Evolutionary conservation across 768 basidiomycete genomes (phyloP), one percentile per base, ranked within the genome.

Genomic region (Clitopilus hobsonii): DNA sequence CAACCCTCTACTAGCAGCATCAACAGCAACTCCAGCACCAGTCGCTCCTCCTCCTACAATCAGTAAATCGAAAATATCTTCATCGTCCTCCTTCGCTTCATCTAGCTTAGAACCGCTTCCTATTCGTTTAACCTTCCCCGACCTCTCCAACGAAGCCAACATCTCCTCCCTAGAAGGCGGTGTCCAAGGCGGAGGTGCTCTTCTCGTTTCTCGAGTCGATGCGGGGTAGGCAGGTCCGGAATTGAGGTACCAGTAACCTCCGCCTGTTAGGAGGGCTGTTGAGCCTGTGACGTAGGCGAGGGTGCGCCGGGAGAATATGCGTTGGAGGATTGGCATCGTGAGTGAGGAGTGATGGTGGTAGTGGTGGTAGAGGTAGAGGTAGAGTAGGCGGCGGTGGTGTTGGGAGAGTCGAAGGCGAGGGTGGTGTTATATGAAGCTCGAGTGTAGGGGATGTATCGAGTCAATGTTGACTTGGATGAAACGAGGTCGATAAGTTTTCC

Each of bases 41-140:
- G 94, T 98, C 4, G 96, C 96, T 18, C 96, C 96, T 32, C 96
- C 95, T 24, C 95, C 96, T 27, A 98, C 85, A 60, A 98, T 74
- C 49, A 95, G 71, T 25, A 94, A 63, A 69, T 95, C 93, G 58
- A 91, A 91, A 50, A 82, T 80, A 13, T 83, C 78, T 18, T 78
- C 75, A 1, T 73, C 74, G 1, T 67, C 57, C 6, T 59, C 54
- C 0, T 49, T 16, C 30, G 7, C 30, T 32, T 32, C 30, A 16
- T 16, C 30, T 32, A 32, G 7, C 16, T n/a, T n/a, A 30, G 29
- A 14, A 30, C 7, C 29, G 14, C 38, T 18, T 8, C 6, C n/a
- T 8, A 41, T 28, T n/a, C 51, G 58, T 38, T 51, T 57, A 30
- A 59, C 60, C 4, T 60, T 55, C 11, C 70, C 73, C 0, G 82